Evolutionary conservation across 495 filamentous ascomycete genomes (phyloP), one percentile per base, ranked within the genome.

Genomic region (Penicillium maclennaniae): DNA sequence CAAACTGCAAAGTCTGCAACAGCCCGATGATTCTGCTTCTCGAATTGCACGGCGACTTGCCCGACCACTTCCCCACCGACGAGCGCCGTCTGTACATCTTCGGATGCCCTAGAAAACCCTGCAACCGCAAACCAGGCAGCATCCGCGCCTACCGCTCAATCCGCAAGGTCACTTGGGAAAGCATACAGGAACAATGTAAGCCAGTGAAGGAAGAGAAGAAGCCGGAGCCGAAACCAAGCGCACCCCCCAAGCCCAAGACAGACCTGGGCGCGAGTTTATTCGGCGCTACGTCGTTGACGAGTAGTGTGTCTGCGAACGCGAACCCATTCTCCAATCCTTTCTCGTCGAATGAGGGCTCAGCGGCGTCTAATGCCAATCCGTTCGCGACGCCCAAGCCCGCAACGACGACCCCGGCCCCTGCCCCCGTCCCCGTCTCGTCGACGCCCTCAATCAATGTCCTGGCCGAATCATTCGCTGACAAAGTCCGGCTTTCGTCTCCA

Each of bases 21-120:
- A 79, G 80, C 27, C 68, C 89, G 38, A 91, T 97, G 85, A 78
- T 83, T 0, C 78, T 97, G 4, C 81, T 97, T 12, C 80, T 99
- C 39, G 90, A 97, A 69, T 77, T 99, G 40, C 89, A 99, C 70
- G 92, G 84, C 60, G 91, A 96, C 54, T 76, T 99, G 36, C 91
- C 89, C 17, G 87, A 95, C 36, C 77, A 81, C 34, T 95, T 95
- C 65, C 87, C 88, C 17, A 83, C 83, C 21, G 86, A 97, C 65
- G 91, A 97, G 64, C 75, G 93, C 47, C 80, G 92, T 41, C 63
- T 97, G 37, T 97, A 96, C 61, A 72, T 97, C 10, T 91, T 91
- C 62, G 77, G 78, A 38, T 99, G 93, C 66, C 79, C 80, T 47
- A 75, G 82, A 47, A 92, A 89, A 66, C 74, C 83, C 19, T 99